Evolutionary conservation across 495 filamentous ascomycete species (phyloP).

Genomic region (Hypoxylon fuscum): DNA sequence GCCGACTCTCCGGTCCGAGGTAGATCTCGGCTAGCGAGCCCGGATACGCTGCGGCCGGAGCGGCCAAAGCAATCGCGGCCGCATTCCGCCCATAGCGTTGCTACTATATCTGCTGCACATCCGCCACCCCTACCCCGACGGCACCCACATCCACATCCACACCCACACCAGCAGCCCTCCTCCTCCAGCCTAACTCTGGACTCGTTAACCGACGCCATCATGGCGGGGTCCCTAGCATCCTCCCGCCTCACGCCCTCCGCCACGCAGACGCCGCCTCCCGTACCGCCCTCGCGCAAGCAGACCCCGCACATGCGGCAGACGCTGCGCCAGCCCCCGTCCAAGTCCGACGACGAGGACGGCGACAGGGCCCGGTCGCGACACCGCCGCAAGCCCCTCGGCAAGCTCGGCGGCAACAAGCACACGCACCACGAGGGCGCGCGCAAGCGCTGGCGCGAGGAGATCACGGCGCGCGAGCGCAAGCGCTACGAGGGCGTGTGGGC

Average conservation of each 20-base stretch:
- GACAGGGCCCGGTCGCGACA: slow-evolving; percentile 55
- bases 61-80: slow-evolving; percentile 10
- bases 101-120: slow-evolving; percentile 10
- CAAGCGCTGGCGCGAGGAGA: slow-evolving; percentile 80
- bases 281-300: slow-evolving; percentile 45
- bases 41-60: slow-evolving; percentile 6
- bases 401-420: slow-evolving; percentile 61
- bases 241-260: slow-evolving; percentile 52
- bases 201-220: slow-evolving; percentile 74
- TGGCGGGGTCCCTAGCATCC: slow-evolving; percentile 85
- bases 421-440: slow-evolving; percentile 89
- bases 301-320: slow-evolving; percentile 71
- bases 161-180: too few relatives aligned
- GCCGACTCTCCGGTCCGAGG: slow-evolving; percentile 37
- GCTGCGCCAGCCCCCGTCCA: slow-evolving; percentile 69
- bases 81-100: slow-evolving; percentile 5
- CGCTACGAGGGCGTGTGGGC: slow-evolving; percentile 99
- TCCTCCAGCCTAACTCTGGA: slow-evolving; percentile 47
- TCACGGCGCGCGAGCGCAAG: slow-evolving; percentile 81
- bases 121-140: slow-evolving; percentile 26
- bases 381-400: slow-evolving; percentile 48
- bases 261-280: slow-evolving; percentile 41
- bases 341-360: slow-evolving; percentile 66
- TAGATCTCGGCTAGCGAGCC: slow-evolving; percentile 24
- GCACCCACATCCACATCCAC: slow-evolving; percentile 9